A percentile compares a stretch with the other conserved stretches of the same genome.
phyloP scores from a whole-genome alignment of 768 basidiomycete genomes.

The Boletus reticuloceps region DNA sequence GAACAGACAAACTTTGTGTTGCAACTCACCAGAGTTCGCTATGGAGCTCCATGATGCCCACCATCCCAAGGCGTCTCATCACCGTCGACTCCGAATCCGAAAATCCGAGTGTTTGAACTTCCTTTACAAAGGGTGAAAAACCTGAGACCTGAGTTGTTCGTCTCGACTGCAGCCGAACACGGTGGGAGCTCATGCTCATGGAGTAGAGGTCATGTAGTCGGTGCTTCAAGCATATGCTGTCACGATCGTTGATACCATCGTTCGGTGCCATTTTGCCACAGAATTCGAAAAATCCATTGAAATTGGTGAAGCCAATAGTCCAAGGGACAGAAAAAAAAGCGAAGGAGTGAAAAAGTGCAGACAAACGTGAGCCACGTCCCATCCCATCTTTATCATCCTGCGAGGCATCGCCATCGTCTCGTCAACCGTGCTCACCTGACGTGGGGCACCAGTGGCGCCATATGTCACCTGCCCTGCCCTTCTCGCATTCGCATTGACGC shows the following conservation, averaged over 20 bases:
- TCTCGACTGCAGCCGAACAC: not conserved
- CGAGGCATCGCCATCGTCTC: slow-evolving; percentile 14
- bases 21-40: not conserved
- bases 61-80: too few relatives aligned
- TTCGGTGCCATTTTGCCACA: too few relatives aligned
- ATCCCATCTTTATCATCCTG: slow-evolving; percentile 11
- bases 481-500: not conserved
- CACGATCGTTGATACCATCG: too few relatives aligned
- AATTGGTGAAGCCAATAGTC: too few relatives aligned
- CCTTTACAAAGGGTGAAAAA: too few relatives aligned
- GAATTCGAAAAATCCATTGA: too few relatives aligned
- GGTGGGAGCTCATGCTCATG: too few relatives aligned
- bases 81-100: not conserved
- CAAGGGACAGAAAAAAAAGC: not conserved
- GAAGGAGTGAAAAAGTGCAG: not conserved
- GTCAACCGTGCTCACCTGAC: slow-evolving; percentile 20
- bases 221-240: too few relatives aligned
- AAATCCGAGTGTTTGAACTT: not conserved
- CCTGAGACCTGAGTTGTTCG: not conserved
- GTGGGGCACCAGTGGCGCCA: not conserved
- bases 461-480: slow-evolving; percentile 17
- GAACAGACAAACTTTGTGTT: not conserved
- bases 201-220: too few relatives aligned
- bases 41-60: too few relatives aligned
- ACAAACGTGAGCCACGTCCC: not conserved